Evolutionary conservation across 176 grass and related monocot species (phyloP).

Genomic region (Elaeis guineensis): DNA sequence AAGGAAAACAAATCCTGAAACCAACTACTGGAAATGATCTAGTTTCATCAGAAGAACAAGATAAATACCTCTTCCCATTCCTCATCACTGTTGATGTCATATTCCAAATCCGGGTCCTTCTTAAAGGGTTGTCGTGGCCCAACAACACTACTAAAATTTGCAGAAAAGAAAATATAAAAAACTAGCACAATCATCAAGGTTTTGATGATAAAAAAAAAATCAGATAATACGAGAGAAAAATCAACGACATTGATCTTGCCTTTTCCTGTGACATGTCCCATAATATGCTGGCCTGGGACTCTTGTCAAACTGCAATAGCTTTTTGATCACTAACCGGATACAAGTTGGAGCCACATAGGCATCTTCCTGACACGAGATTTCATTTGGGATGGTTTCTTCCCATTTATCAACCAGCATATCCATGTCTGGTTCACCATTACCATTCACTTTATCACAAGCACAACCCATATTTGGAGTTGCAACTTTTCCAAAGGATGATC

Average conservation of each 20-base stretch:
- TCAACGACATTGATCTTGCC: constrained; percentile 23
- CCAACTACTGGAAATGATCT: background rate
- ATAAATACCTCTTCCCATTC: constrained; percentile 96
- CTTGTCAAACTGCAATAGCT: constrained; percentile 95
- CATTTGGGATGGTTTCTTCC: constrained; percentile 30
- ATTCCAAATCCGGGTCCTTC: constrained; percentile 86
- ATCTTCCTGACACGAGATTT: constrained; percentile 18
- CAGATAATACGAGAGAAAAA: constrained; percentile 9
- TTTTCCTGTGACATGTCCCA: constrained; percentile 84
- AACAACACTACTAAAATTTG: constrained; percentile 45
- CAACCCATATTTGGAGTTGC: constrained; percentile 32
- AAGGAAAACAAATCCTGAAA: constrained; percentile 3
- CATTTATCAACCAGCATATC: constrained; percentile 55
- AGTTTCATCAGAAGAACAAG: background rate
- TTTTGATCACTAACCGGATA: constrained; percentile 28
- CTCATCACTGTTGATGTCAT: constrained; percentile 91
- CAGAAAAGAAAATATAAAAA: no score
- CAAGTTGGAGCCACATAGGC: constrained; percentile 12
- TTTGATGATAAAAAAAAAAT: constrained; percentile 1
- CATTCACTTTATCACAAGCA: constrained; percentile 16
- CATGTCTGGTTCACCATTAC: constrained; percentile 24
- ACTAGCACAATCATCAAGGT: no score
- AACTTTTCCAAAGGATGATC: constrained; percentile 34
- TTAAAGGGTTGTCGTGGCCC: constrained; percentile 60
- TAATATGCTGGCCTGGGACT: constrained; percentile 91